phyloP scores from a whole-genome alignment of 768 basidiomycete species.

The Trametopsis cervina region DNA sequence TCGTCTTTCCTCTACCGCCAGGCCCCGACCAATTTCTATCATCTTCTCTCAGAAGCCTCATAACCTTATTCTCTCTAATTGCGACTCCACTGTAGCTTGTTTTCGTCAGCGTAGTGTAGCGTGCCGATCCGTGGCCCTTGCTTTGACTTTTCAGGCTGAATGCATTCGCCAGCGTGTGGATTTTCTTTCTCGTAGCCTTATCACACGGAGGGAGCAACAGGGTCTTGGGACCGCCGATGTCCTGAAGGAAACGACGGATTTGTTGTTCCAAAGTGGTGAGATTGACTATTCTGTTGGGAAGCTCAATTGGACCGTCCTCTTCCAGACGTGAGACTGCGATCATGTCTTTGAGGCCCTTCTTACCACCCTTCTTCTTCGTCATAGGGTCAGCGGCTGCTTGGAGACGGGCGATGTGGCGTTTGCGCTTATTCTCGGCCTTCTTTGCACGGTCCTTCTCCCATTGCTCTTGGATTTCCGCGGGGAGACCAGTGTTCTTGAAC shows the following conservation, averaged over 20 bases:
- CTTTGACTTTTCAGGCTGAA: conserved; percentile 78
- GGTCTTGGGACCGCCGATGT: conserved; percentile 41
- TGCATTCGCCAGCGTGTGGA: conserved; percentile 75
- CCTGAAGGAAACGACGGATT: conserved; percentile 61
- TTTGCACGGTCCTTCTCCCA: conserved; percentile 81
- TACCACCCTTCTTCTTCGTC: conserved; percentile 54
- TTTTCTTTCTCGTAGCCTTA: conserved; percentile 59
- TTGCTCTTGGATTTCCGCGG: conserved; percentile 51
- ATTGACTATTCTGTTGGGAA: conserved; percentile 50
- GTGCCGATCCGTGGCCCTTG: conserved; percentile 54
- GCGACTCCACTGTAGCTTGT: conserved; percentile 49
- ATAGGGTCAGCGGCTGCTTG: conserved; percentile 57
- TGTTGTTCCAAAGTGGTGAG: conserved; percentile 60
- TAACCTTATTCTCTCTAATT: conserved; percentile 58
- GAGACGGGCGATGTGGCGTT: conserved; percentile 50
- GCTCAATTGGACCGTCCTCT: conserved; percentile 33
- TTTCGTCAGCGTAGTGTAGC: conserved; percentile 76
- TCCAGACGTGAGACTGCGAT: conserved; percentile 41
- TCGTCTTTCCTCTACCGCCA: conserved; percentile 22
- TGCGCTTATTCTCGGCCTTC: conserved; percentile 71
- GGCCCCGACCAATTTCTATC: conserved; percentile 17
- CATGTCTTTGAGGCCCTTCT: conserved; percentile 66
- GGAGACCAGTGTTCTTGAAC: conserved; percentile 40
- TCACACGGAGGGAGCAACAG: conserved; percentile 77
- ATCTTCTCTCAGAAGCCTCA: conserved; percentile 31